Conservation (phyloP, 2,329 filamentous ascomycete genomes). For the Colletotrichum phormii region DNA sequence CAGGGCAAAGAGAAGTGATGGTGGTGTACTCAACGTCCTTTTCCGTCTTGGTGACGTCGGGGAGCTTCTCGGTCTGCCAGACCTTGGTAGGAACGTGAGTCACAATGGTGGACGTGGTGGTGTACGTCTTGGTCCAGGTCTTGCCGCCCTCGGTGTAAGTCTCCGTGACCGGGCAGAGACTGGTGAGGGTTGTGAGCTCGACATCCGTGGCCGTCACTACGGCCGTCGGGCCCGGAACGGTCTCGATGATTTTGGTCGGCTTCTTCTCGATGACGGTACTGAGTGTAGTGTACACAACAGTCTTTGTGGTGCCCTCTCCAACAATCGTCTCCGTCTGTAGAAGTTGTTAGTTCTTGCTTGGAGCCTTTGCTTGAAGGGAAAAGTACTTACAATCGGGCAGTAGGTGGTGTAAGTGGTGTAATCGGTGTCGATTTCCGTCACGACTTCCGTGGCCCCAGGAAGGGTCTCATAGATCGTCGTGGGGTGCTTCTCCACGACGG, state of each 20-base stretch:
- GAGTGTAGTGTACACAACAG: conserved; percentile 43
- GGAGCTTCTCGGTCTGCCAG: conserved; percentile 48
- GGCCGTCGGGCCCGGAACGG: conserved; percentile 50
- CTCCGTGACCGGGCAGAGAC: conserved; percentile 1
- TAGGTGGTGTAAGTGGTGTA: conserved; percentile 58
- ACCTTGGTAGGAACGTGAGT: conserved; percentile 47
- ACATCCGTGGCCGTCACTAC: conserved; percentile 46
- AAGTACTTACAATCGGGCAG: conserved; percentile 49
- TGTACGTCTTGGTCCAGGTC: conserved; percentile 41
- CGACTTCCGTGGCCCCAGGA: conserved; percentile 43
- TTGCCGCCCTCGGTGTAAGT: conserved; percentile 38
- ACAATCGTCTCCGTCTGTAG: conserved; percentile 49
- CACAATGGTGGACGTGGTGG: conserved; percentile 43
- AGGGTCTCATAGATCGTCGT: conserved; percentile 50
- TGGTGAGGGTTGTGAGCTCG: conserved; percentile 38
- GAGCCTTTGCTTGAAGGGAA: too few relatives aligned
- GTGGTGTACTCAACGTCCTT: conserved; percentile 54
- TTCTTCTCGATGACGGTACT: conserved; percentile 45
- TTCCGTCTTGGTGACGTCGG: conserved; percentile 51
- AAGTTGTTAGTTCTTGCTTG: background rate
- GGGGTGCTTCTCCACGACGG: conserved; percentile 45
- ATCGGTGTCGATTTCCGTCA: conserved; percentile 51
- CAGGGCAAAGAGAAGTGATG: conserved; percentile 56
- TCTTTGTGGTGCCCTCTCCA: conserved; percentile 46
- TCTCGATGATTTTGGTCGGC: conserved; percentile 49